Conservation (phyloP, 176 grass and related monocot species). For the Tuctoria greenei region DNA sequence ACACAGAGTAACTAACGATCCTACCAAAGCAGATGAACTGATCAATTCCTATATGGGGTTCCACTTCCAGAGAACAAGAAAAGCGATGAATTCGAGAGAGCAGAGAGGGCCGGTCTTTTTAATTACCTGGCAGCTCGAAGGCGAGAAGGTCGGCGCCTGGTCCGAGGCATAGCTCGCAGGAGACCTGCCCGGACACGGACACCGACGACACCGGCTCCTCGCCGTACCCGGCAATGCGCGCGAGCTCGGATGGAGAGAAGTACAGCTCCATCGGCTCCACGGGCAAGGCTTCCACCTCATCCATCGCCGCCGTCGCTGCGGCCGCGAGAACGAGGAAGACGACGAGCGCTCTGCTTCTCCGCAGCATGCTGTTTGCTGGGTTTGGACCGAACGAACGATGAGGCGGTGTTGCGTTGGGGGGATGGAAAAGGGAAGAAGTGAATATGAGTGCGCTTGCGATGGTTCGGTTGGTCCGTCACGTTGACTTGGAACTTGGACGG, state of each 20-base stretch:
- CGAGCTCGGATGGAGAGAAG: slow-evolving; percentile 57
- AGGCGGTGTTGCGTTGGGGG: not conserved
- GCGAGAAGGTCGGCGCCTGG: slow-evolving; percentile 46
- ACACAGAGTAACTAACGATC: not conserved
- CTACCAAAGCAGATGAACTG: not conserved
- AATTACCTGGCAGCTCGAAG: slow-evolving; percentile 52
- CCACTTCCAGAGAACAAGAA: not conserved
- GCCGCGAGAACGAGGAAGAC: not conserved
- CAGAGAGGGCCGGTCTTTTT: not conserved
- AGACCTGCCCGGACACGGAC: slow-evolving; percentile 56
- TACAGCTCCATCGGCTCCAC: slow-evolving; percentile 49
- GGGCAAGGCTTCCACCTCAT: not conserved
- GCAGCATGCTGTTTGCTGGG: slow-evolving; percentile 29
- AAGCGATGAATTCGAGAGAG: not conserved
- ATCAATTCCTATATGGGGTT: not conserved
- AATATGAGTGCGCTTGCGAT: not conserved
- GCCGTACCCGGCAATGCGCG: slow-evolving; percentile 64
- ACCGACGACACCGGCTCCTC: slow-evolving; percentile 70
- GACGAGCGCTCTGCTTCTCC: too few species aligned
- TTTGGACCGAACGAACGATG: not conserved
- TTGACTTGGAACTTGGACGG: not conserved
- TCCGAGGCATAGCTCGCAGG: slow-evolving; percentile 53
- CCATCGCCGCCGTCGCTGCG: not conserved
- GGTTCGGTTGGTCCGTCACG: slow-evolving; percentile 10
- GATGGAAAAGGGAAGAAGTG: not conserved